A percentile compares a stretch with the other conserved stretches of the same genome.
phyloP scores from a whole-genome alignment of 2,329 filamentous ascomycete species.

The Exophiala spinifera region DNA sequence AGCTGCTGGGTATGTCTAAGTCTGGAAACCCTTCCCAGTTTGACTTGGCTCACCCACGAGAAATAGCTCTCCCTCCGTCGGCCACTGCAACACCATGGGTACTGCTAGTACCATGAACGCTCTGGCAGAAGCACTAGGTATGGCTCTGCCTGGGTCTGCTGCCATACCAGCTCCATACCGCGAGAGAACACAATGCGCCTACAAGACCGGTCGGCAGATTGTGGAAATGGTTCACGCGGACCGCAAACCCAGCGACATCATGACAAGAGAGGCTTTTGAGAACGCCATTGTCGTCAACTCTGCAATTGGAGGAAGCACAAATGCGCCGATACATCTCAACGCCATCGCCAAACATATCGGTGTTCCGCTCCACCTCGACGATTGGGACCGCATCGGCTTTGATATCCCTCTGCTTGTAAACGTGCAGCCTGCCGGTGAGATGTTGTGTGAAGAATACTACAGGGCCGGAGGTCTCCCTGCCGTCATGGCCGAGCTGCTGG shows the following conservation, averaged over 20 bases:
- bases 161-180: conserved; percentile 53
- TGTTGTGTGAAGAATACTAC: conserved; percentile 54
- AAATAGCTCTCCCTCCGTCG: conserved; percentile 44
- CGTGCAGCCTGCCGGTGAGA: conserved; percentile 54
- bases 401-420: conserved; percentile 53
- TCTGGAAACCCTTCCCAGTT: not conserved
- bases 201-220: conserved; percentile 49
- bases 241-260: conserved; percentile 53
- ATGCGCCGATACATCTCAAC: conserved; percentile 56
- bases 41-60: not conserved
- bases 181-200: conserved; percentile 48
- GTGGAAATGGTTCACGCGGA: conserved; percentile 51
- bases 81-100: conserved; percentile 55
- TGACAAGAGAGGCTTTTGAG: conserved; percentile 56
- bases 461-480: conserved; percentile 54
- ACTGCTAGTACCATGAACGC: conserved; percentile 55
- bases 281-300: conserved; percentile 56
- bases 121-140: conserved; percentile 52
- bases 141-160: conserved; percentile 52
- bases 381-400: conserved; percentile 54
- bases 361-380: conserved; percentile 49
- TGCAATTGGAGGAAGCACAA: conserved; percentile 56
- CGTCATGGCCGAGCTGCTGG: conserved; percentile 53
- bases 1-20: conserved; percentile 36
- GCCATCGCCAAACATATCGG: conserved; percentile 56